A percentile compares a stretch with the other conserved stretches of the same genome.
Conservation (phyloP, 1,139 yeast species). For the Pichia sp. region DNA sequence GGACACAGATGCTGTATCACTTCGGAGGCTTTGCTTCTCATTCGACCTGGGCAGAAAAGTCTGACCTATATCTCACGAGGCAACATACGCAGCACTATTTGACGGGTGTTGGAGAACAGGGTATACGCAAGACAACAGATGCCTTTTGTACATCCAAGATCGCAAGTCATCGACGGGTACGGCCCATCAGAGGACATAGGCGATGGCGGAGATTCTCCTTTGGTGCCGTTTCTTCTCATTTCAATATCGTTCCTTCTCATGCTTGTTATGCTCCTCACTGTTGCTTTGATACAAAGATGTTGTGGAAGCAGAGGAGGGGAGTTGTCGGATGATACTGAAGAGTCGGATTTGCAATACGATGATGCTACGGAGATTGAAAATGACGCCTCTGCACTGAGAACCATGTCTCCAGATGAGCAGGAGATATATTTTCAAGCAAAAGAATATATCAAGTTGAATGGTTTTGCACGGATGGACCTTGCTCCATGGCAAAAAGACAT, state of each 20-base stretch:
- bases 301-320: conserved; percentile 17
- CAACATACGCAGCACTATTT: background rate
- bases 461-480: conserved; percentile 43
- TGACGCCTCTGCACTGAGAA: conserved; percentile 56
- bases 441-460: conserved; percentile 51
- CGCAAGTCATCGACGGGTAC: background rate
- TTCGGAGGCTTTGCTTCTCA: no score
- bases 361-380: conserved; percentile 51
- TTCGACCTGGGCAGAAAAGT: background rate
- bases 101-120: background rate
- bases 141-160: background rate
- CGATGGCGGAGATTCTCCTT: conserved; percentile 12
- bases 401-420: conserved; percentile 66
- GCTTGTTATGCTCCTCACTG: conserved; percentile 15
- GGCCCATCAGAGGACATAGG: background rate
- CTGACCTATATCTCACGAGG: background rate
- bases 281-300: conserved; percentile 17
- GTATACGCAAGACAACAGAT: background rate
- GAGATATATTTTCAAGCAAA: conserved; percentile 74
- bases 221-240: conserved; percentile 21
- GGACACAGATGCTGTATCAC: background rate
- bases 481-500: conserved; percentile 49
- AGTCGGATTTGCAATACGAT: conserved; percentile 59
- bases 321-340: conserved; percentile 30
- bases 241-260: conserved; percentile 22